Base-by-base conservation (phyloP, 805 yeast species). In the Myxozyma melibiosi region DNA sequence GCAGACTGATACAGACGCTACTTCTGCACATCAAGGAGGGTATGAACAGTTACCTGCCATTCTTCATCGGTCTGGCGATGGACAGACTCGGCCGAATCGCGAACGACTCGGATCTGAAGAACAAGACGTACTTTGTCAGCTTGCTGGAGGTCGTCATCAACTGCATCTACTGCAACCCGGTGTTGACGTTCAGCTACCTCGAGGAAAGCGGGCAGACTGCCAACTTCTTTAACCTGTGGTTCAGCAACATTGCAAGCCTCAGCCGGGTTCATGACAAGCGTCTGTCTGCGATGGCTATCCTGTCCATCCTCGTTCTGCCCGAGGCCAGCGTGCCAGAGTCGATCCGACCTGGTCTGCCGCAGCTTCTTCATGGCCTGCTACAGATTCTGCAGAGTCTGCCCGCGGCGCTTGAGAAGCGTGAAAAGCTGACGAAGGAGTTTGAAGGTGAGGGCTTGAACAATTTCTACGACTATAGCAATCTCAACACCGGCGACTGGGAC, bases 191-290 rank as follows among this genome's bases (percentile, higher is more conserved):
- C 53, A 69, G 73, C 16, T 68, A 77, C 5, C 73, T 91, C 58
- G 76, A 77, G 57, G 75, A 78, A 47, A 67, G 70, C 14, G 72
- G 76, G 16, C 74, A 76, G 45, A 68, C 83, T 4, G 77, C 78
- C 34, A 65, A 73, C 13, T 81, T 88, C 65, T 81, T 91, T 66
- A 76, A 76, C 25, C 69, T 76, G 51, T 90, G 97, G 97, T 81
- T 86, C 66, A 75, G 78, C 20, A 65, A 77, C 8, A 73, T 83
- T 38, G 80, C 84, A 3, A 73, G 75, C 27, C 78, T 86, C 64
- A 78, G 78, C 22, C 76, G 96, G 58, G 96, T 89, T 1, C 88
- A 80, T 66, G 98, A 92, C 71, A 77, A 89, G 70, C 91, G 90
- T 71, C 72, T 92, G 41, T 82, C 88, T 0, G 74, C 82, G 2